Percentiles rank a stretch among this genome's conserved stretches.
These are phyloP conservation scores for Aspergillus sp. DNA, from an alignment of 2,329 filamentous ascomycete species.

Conservation along the genomic window DNA sequence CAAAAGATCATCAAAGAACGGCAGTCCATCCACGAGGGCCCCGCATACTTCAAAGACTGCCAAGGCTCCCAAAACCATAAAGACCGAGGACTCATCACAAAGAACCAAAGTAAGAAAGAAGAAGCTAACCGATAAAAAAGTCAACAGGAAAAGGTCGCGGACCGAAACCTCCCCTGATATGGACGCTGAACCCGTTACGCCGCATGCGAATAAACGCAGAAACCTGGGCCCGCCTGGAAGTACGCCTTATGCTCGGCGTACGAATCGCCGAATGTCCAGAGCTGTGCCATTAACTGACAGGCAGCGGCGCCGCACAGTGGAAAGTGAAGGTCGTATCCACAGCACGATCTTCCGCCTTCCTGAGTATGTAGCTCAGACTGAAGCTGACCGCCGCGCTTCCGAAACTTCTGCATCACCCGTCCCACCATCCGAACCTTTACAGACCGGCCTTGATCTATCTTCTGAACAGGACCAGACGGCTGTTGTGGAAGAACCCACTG, in stretches of 20 bases:
- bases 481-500: constrained; percentile 3
- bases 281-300: constrained; percentile 30
- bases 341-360: constrained; percentile 36
- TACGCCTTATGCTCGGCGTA: constrained; percentile 20
- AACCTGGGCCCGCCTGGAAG: constrained; percentile 24
- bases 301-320: constrained; percentile 28
- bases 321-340: constrained; percentile 32
- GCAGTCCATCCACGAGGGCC: neutral
- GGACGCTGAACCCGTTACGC: constrained; percentile 11
- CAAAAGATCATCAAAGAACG: neutral
- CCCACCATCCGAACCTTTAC: constrained; percentile 11
- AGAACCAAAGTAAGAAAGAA: neutral
- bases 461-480: constrained; percentile 2
- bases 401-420: constrained; percentile 5
- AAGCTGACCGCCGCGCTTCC: constrained; percentile 24
- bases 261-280: constrained; percentile 16
- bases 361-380: constrained; percentile 31
- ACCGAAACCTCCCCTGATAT: constrained; percentile 13
- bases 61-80: neutral
- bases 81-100: too few species aligned
- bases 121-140: constrained; percentile 17
- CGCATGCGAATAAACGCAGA: constrained; percentile 22
- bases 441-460: constrained; percentile 11
- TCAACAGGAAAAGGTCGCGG: constrained; percentile 21
- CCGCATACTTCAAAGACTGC: neutral